phyloP scores from a whole-genome alignment of 768 basidiomycete species.

The Russula emetica region DNA sequence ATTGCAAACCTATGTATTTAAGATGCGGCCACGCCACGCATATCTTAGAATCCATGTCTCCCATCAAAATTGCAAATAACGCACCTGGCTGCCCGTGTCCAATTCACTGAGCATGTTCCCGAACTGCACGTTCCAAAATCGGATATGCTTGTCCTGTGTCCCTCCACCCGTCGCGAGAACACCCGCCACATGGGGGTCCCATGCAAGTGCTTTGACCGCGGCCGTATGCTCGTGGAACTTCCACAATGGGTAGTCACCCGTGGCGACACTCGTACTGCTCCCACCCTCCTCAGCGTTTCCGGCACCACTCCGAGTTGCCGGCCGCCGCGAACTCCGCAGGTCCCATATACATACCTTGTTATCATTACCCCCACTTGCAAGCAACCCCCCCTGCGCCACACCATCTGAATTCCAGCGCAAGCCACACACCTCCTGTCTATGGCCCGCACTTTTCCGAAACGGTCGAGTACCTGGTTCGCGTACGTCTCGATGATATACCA shows the following conservation, averaged over 20 bases:
- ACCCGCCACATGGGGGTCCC: slow-evolving; percentile 93
- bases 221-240: slow-evolving; percentile 97
- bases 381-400: slow-evolving; percentile 45
- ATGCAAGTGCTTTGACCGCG: slow-evolving; percentile 96
- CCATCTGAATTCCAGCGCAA: slow-evolving; percentile 79
- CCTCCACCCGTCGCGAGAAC: slow-evolving; percentile 93
- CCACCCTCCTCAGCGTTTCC: slow-evolving; percentile 33
- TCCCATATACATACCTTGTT: slow-evolving; percentile 99
- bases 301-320: slow-evolving; percentile 26
- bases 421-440: slow-evolving; percentile 94
- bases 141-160: slow-evolving; percentile 97
- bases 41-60: background rate
- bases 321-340: slow-evolving; percentile 58
- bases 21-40: background rate
- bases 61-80: slow-evolving; percentile 23
- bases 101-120: slow-evolving; percentile 82
- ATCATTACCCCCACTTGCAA: slow-evolving; percentile 96
- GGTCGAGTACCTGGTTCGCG: slow-evolving; percentile 63
- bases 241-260: slow-evolving; percentile 69
- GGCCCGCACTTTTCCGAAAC: slow-evolving; percentile 66
- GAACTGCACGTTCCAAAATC: slow-evolving; percentile 93
- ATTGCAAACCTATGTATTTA: slow-evolving; percentile 78
- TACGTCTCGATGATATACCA: slow-evolving; percentile 89
- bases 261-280: slow-evolving; percentile 30
- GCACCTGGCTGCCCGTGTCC: slow-evolving; percentile 94